A percentile compares a stretch with the other conserved stretches of the same genome.
Evolutionary conservation across 2,329 filamentous ascomycete genomes (phyloP).

Genomic region (Ophiocordyceps camponoti-saundersi): DNA sequence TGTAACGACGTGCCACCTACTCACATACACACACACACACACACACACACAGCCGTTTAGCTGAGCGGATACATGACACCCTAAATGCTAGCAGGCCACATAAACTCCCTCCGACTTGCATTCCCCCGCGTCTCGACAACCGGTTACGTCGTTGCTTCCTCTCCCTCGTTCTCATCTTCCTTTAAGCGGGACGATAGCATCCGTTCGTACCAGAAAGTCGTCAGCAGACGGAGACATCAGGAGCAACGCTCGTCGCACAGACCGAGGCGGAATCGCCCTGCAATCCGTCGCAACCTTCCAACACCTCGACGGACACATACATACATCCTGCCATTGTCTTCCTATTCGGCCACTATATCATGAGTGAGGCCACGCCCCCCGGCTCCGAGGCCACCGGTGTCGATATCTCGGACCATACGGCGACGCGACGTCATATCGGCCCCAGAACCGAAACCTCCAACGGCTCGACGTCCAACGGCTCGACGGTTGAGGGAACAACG

Average conservation of each 20-base stretch:
- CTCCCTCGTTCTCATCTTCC: not conserved
- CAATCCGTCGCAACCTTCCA: not conserved
- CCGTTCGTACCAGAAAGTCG: too few species aligned
- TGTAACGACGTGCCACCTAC: too few species aligned
- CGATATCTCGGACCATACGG: slow-evolving; percentile 12
- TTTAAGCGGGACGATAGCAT: too few species aligned
- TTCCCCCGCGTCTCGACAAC: not conserved
- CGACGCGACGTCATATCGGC: slow-evolving; percentile 9
- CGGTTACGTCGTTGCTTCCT: not conserved
- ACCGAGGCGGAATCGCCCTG: not conserved
- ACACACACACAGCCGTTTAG: not conserved
- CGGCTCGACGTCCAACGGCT: slow-evolving; percentile 8
- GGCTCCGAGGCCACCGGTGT: slow-evolving; percentile 11
- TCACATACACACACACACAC: not conserved
- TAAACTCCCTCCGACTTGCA: not conserved
- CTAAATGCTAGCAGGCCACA: not conserved
- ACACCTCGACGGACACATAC: not conserved
- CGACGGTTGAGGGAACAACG: slow-evolving; percentile 7
- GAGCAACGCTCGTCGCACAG: not conserved
- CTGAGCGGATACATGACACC: not conserved
- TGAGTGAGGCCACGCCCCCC: slow-evolving; percentile 21
- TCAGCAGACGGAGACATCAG: not conserved
- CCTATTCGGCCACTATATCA: slow-evolving; percentile 4
- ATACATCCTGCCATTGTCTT: not conserved
- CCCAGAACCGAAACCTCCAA: slow-evolving; percentile 9